phyloP scores from a whole-genome alignment of 345 rosid species.

The Acer saccharum region DNA sequence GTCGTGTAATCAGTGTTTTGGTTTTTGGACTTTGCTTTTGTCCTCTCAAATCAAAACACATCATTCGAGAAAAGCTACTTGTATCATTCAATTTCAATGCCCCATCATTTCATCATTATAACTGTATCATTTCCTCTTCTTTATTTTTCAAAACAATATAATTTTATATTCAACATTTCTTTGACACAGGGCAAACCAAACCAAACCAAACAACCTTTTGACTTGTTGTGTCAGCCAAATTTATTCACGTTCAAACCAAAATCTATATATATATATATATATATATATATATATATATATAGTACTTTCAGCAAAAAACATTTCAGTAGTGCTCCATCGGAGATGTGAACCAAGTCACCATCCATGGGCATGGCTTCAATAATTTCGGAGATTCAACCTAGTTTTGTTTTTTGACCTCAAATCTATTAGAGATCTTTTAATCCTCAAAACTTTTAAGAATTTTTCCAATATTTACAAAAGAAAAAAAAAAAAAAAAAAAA shows the following conservation, averaged over 20 bases:
- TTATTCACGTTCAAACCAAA: neutral
- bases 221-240: neutral
- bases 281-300: too few relatives aligned
- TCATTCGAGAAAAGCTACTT: conserved; percentile 21
- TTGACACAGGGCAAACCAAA: neutral
- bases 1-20: too few relatives aligned
- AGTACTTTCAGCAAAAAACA: neutral
- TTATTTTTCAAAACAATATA: neutral
- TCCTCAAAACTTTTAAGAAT: too few relatives aligned
- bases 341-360: too few relatives aligned
- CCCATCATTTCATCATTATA: conserved; percentile 18
- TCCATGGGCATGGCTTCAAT: too few relatives aligned
- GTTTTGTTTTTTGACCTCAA: too few relatives aligned
- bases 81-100: neutral
- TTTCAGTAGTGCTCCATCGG: too few relatives aligned
- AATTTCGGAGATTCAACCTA: too few relatives aligned
- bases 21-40: conserved; percentile 26
- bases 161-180: neutral
- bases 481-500: too few relatives aligned
- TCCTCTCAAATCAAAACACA: conserved; percentile 33
- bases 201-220: neutral
- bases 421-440: too few relatives aligned
- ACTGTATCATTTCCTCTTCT: neutral
- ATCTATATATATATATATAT: too few relatives aligned
- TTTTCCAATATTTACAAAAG: too few relatives aligned